Base-by-base conservation (phyloP, 805 yeast genomes). In the Yamadazyma nakazawae region DNA sequence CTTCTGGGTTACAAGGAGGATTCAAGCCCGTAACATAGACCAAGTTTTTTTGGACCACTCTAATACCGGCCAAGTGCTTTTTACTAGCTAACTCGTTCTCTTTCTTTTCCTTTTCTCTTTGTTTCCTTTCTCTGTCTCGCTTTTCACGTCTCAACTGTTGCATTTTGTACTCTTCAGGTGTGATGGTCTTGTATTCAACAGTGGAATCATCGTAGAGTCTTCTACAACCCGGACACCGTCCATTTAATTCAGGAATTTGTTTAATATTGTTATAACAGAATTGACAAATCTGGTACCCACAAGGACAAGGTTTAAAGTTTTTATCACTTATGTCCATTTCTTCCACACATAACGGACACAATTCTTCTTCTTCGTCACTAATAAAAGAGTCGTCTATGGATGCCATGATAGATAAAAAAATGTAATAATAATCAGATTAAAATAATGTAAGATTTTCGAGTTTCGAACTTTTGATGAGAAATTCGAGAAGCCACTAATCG, bases 201-300 rank as follows among this genome's bases (percentile, higher is more conserved):
- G 82, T 81, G 54, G 88, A 96, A 61, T 94, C 99, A 54, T 90
- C 96, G 64, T 94, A 94, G 18, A 84, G 79, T 51, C 99, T 76
- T 62, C 99, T 86, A 67, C 99, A 94, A 1, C 96, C 98, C 1
- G 99, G 99, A 70, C 99, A 94, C 55, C 89, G 81, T 2, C 97
- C 98, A 63, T 91, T 91, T 52, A 92, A 72, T 63, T 94, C 97
- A 1, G 97, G 97, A 57, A 92, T 92, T 54, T 89, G 94, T 54
- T 97, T 80, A 59, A 94, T 94, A 64, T 91, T 92, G 70, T 94
- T 94, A 75, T 92, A 94, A 67, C 99, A 94, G 63, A 94, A 94
- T 75, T 92, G 98, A 66, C 99, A 94, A 48, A 94, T 88, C 65
- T 95, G 97, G 61, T 94, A 94, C 16, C 99, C 99, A 72, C 99